Evolutionary conservation across 331 rosid genomes (phyloP).

Genomic region (Acacia concinna): DNA sequence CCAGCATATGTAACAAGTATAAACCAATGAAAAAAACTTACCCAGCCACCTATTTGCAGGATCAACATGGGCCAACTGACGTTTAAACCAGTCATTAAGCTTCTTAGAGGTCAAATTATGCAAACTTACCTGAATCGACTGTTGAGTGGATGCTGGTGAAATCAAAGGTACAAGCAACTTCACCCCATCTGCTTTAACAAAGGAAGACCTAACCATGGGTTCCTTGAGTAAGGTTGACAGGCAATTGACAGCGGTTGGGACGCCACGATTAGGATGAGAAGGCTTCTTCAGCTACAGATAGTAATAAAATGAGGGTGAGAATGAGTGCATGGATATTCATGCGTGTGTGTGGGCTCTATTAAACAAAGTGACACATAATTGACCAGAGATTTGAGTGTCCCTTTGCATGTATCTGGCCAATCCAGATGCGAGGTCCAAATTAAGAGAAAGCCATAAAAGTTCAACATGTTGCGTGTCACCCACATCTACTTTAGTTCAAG

Average conservation of each 20-base stretch:
- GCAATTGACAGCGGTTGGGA: constrained; percentile 81
- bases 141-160: constrained; percentile 96
- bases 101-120: constrained; percentile 8
- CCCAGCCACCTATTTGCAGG: constrained; percentile 20
- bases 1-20: constrained; percentile 8
- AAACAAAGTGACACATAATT: not conserved
- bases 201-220: constrained; percentile 81
- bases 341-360: not conserved
- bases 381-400: not conserved
- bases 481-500: not conserved
- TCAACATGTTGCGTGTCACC: constrained; percentile 14
- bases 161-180: constrained; percentile 89
- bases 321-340: not conserved
- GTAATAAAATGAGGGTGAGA: constrained; percentile 22
- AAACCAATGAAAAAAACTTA: constrained; percentile 21
- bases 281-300: constrained; percentile 70
- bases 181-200: constrained; percentile 90
- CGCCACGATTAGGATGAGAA: constrained; percentile 80
- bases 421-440: not conserved
- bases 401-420: not conserved
- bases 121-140: constrained; percentile 82
- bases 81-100: constrained; percentile 15
- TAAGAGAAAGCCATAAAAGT: constrained; percentile 8
- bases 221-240: constrained; percentile 85
- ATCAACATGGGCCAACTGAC: constrained; percentile 3